Base-by-base conservation (phyloP, 2,329 filamentous ascomycete species). In the Pseudogymnoascus destructans region DNA sequence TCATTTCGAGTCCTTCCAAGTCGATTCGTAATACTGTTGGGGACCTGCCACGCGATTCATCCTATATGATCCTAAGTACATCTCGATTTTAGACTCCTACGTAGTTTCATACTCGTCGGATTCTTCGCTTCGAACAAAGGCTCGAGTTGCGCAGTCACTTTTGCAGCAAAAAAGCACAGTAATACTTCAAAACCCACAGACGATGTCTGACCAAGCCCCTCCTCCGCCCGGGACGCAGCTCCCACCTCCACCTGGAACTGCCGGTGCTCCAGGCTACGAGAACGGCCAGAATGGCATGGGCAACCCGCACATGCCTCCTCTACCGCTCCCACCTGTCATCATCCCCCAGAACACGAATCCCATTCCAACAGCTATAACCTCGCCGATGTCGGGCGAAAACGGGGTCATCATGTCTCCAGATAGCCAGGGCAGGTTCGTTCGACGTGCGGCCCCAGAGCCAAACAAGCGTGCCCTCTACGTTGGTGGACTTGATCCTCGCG, bases 401-500 rank as follows among this genome's bases (percentile, higher is more conserved):
- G 75, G 73, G 62, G 78, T 77, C 60, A 81, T 95, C 70, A 85
- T 93, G 79, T 96, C 93, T 58, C 91, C 93, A 9, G 86, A 84
- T 68, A 90, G 86, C 67, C 84, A 84, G 61, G 87, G 85, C 61
- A 85, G 86, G 63, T 93, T 89, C 69, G 82, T 87, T 58, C 87
- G 93, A 67, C 90, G 93, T 70, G 87, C 91, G 61, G 93, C 93
- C 57, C 93, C 93, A 59, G 93, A 98, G 77, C 93, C 93, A 63
- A 98, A 98, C 78, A 98, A 98, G 82, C 84, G 93, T 69, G 93
- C 93, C 59, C 77, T 98, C 62, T 98, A 98, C 69, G 89, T 98
- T 60, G 93, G 93, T 63, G 93, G 93, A 58, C 77, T 98, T 65
- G 93, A 98, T 71, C 89, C 91, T 67, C 83, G 93, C 64, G 92